Evolutionary conservation across 139 green algal genomes (phyloP), one percentile per base, ranked within the genome.

Genomic region (Tetradesmus lagerheimii): DNA sequence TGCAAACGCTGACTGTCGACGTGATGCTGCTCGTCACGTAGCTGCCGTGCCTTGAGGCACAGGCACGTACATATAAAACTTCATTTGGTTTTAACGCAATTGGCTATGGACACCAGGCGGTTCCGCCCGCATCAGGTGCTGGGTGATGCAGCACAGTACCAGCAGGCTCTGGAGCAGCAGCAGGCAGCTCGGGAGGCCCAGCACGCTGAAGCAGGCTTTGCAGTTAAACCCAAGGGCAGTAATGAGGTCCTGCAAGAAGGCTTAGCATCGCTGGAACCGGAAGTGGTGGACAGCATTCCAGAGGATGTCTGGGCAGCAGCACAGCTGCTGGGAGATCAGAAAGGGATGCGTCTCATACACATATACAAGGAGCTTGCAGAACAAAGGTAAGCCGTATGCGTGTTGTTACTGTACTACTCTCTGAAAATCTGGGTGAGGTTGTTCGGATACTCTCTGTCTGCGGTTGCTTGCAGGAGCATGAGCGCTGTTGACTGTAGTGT

Each of bases 51-150:
- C 15, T 27, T 50, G 47, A 11, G 18, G 47, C 47, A 62, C 47
- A 62, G 43, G 43, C 4, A 50, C 43, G 8, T 50, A 50, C 43
- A 4, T 50, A 4, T 14, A 50, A 4, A 4, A 50, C 5, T 82
- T 37, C 18, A 82, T 31, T n/a, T n/a, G n/a, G n/a, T n/a, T n/a
- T n/a, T n/a, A n/a, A n/a, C n/a, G n/a, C n/a, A n/a, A n/a, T n/a
- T n/a, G n/a, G n/a, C n/a, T n/a, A 16, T 75, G n/a, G 80, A 86
- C 31, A 86, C 80, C 9, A 43, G n/a, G n/a, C 53, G 80, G 2
- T 86, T 75, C n/a, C 80, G 80, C 1, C 80, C 80, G n/a, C 45
- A 86, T 16, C 43, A 86, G 27, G 80, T 86, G 3, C 80, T 86
- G 45, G 80, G 80, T 20, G 80, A 86, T 74, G 80, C 80, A 39